Evolutionary conservation across 345 rosid species (phyloP), one percentile per base, ranked within the genome.

Genomic region (Populus tremula): DNA sequence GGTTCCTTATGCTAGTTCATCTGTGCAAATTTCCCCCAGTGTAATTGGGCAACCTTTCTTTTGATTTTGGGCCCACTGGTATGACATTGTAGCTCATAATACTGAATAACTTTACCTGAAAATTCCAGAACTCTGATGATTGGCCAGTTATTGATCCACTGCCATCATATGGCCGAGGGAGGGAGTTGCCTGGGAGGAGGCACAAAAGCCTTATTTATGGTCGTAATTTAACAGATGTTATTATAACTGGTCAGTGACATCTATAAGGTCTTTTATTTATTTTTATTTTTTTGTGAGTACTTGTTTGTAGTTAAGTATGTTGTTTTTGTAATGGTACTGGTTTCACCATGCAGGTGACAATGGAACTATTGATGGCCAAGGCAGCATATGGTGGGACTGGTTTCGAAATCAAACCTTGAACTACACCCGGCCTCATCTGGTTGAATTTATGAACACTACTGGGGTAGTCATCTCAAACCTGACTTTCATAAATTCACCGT

Each of bases 71-170:
- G 33, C 31, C 62, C 29, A 5, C 49, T 63, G 31, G 38, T 50
- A 53, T 31, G 25, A 67, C 39, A 67, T 67, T 61, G 77, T 77
- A 71, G 78, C 62, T 70, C 67, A 25, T 71, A 43, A 21, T 38
- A 43, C 65, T 79, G 16, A 84, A 69, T 35, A 27, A 62, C 45
- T 75, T 54, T 53, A 50, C 65, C 66, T 66, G 62, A 72, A 38
- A 77, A 83, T 83, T 81, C 78, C 86, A 96, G 99, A 81, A 85
- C 77, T 79, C 93, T 31, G 90, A 85, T 82, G 84, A 91, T 86
- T 96, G 99, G 99, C 99, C 99, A 0, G 85, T 93, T 82, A 88
- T 96, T 80, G 97, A 93, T 84, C 94, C 99, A 54, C 86, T 96
- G 74, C 98, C 99, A 62, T 96, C 99, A 67, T 96, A 96, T 81